Conservation (phyloP, 495 filamentous ascomycete genomes). For the Penicillium cataractarum region DNA sequence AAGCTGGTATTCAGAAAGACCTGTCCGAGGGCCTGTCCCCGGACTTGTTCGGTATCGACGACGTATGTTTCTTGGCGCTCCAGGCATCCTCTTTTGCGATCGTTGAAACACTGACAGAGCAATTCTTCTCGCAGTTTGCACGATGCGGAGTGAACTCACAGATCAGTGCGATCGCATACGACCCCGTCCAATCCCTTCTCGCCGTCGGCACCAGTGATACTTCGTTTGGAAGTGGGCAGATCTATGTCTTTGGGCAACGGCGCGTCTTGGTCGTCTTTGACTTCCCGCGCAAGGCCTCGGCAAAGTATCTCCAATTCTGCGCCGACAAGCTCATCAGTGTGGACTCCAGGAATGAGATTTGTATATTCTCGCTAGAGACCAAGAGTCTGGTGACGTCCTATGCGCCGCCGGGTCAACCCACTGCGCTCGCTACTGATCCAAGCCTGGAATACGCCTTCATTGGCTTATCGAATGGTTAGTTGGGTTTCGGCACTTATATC, state of each 20-base stretch:
- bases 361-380: slow-evolving; percentile 73
- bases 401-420: slow-evolving; percentile 72
- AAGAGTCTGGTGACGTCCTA: slow-evolving; percentile 62
- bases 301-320: slow-evolving; percentile 73
- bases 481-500: not conserved
- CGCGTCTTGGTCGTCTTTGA: slow-evolving; percentile 72
- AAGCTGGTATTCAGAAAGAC: slow-evolving; percentile 89
- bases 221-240: slow-evolving; percentile 74
- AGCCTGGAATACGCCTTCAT: slow-evolving; percentile 90
- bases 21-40: slow-evolving; percentile 77
- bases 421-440: slow-evolving; percentile 75
- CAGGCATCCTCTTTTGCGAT: slow-evolving; percentile 32
- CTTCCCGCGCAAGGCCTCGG: slow-evolving; percentile 66
- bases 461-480: slow-evolving; percentile 68
- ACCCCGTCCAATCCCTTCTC: slow-evolving; percentile 89
- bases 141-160: slow-evolving; percentile 90
- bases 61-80: slow-evolving; percentile 56
- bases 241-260: slow-evolving; percentile 88
- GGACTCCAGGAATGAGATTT: slow-evolving; percentile 81
- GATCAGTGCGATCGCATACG: slow-evolving; percentile 80
- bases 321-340: slow-evolving; percentile 80
- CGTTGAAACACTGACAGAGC: slow-evolving; percentile 24
- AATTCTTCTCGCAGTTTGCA: slow-evolving; percentile 55
- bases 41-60: slow-evolving; percentile 78
- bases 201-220: slow-evolving; percentile 90